Base-by-base conservation (phyloP, 2,329 filamentous ascomycete genomes). In the Talaromyces sp. region DNA sequence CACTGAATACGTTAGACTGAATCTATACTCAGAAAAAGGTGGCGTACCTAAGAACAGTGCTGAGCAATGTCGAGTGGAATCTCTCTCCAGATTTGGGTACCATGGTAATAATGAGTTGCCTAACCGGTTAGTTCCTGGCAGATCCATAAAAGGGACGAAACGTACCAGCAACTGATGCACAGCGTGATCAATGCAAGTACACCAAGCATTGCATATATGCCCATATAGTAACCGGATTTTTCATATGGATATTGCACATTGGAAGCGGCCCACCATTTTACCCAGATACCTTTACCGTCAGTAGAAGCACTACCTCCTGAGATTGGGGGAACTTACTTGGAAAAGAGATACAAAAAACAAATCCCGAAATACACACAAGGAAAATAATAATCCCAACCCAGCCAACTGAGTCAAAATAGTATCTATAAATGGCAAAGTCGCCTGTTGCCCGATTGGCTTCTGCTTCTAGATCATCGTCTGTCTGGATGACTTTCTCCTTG, bases 61-160 rank as follows among this genome's bases (percentile, higher is more conserved):
- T 75, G 8, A 86, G 73, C 1, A 86, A 74, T 54, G 74, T 79
- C 60, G 75, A 75, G 67, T 86, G 84, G 65, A 86, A 83, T 51
- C 69, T 76, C 63, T 80, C 77, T 3, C 82, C 83, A n/a, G 83
- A 84, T 34, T 78, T 79, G 2, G 83, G 83, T 3, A 85, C 81
- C 81, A 86, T 85, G 2, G 75, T 80, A 36, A 85, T 81, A 56
- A 85, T 81, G 68, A 85, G 76, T 71, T 83, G 80, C 75, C 78
- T 79, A 45, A 49, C 40, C 34, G 29, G 54, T 64, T 58, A 62
- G 62, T 34, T 3, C 36, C 29, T 8, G n/a, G 22, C 19, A 25
- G 2, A 22, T 36, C 5, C 4, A n/a, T 10, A 36, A 11, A n/a
- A 25, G 56, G 15, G 11, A 13, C 43, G 29, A 45, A 25, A 69